Conservation (phyloP, 148 eudicot species). For the Fagopyrum homotropicum region DNA sequence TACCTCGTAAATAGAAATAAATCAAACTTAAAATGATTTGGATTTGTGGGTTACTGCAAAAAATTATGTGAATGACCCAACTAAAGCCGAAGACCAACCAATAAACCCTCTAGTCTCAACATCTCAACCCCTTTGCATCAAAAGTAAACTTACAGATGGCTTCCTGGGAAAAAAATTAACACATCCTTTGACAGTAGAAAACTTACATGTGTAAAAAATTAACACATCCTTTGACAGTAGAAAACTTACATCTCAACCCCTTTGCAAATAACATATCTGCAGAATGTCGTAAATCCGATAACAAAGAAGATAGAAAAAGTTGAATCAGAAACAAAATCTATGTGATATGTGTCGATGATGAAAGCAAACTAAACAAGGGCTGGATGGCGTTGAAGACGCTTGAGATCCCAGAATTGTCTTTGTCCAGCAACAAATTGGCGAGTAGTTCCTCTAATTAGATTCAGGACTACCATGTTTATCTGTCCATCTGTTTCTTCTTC, state of each 20-base stretch:
- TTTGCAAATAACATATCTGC: neutral
- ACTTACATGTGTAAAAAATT: neutral
- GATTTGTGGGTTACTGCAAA: too few relatives aligned
- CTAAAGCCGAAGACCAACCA: too few relatives aligned
- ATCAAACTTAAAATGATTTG: too few relatives aligned
- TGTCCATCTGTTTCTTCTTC: neutral
- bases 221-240: neutral
- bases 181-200: neutral
- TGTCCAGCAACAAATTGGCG: neutral
- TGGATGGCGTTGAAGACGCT: neutral
- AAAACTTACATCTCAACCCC: neutral
- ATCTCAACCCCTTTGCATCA: too few relatives aligned
- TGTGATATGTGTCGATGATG: neutral
- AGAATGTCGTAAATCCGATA: slow-evolving; percentile 1
- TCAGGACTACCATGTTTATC: neutral
- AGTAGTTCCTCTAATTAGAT: neutral
- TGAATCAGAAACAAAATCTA: neutral
- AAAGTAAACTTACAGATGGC: too few relatives aligned
- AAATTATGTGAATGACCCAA: too few relatives aligned
- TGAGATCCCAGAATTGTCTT: neutral
- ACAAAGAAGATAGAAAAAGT: slow-evolving; percentile 1
- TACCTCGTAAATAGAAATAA: too few relatives aligned
- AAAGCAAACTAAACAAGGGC: neutral
- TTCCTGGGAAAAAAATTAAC: neutral
- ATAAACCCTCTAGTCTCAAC: too few relatives aligned